Percentiles rank a stretch among this genome's conserved stretches.
phyloP scores from a whole-genome alignment of 2,329 filamentous ascomycete species.

The Taxawa tesnikishii region DNA sequence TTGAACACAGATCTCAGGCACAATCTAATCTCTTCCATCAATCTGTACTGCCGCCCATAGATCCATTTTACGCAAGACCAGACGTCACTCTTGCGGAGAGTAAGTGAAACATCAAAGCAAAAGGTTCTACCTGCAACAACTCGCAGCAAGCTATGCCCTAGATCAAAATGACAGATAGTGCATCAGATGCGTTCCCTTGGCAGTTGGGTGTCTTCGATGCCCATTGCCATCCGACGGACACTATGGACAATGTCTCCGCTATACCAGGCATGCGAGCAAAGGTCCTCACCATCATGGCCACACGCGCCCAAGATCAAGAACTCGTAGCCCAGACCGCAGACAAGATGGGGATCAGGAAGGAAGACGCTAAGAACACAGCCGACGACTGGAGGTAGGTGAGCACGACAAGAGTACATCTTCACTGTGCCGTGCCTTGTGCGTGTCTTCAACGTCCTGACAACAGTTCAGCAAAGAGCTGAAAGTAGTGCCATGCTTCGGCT shows the following conservation, averaged over 20 bases:
- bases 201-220: conserved; percentile 61
- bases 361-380: conserved; percentile 8
- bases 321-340: conserved; percentile 54
- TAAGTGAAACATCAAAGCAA: too few relatives aligned
- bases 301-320: conserved; percentile 60
- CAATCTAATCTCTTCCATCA: too few relatives aligned
- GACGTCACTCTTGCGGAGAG: too few relatives aligned
- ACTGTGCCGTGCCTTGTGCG: too few relatives aligned
- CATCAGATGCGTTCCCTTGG: conserved; percentile 46
- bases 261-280: conserved; percentile 56
- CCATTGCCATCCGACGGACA: conserved; percentile 77
- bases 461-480: conserved; percentile 23
- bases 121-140: too few relatives aligned
- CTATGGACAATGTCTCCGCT: conserved; percentile 46
- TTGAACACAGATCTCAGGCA: too few relatives aligned
- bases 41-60: too few relatives aligned
- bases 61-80: too few relatives aligned
- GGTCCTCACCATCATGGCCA: conserved; percentile 64
- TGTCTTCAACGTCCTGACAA: background rate
- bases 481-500: conserved; percentile 65
- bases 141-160: too few relatives aligned
- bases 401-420: conserved; percentile 2
- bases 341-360: conserved; percentile 34
- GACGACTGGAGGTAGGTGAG: conserved; percentile 20
- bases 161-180: conserved; percentile 5